A percentile compares a stretch with the other conserved stretches of the same genome.
Conservation (phyloP, 306 rosid species). For the Pyrus pyrifolia region DNA sequence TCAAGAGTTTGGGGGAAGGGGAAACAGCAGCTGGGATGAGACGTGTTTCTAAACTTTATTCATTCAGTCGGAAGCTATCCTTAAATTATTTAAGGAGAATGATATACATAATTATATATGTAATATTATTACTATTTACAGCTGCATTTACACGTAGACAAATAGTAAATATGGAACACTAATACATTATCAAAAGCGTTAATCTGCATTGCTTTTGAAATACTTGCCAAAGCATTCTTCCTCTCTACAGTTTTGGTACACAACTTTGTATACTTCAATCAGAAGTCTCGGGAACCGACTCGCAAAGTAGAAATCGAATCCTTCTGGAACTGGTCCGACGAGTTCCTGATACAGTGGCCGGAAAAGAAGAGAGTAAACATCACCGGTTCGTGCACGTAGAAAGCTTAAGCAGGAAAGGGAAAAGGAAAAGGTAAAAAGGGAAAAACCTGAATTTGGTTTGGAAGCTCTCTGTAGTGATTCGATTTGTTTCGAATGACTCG, state of each 20-base stretch:
- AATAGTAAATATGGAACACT: background rate
- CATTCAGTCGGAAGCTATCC: no score
- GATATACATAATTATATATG: no score
- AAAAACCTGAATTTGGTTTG: slow-evolving; percentile 70
- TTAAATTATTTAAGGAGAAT: no score
- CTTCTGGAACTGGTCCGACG: slow-evolving; percentile 34
- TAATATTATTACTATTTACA: background rate
- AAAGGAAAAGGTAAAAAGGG: slow-evolving; percentile 2
- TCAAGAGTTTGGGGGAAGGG: no score
- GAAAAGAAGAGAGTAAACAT: background rate
- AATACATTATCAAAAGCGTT: background rate
- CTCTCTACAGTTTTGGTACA: slow-evolving; percentile 17
- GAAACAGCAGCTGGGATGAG: no score
- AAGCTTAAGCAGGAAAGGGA: background rate
- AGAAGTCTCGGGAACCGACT: slow-evolving; percentile 39
- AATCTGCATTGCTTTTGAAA: slow-evolving; percentile 17
- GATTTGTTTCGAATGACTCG: slow-evolving; percentile 81
- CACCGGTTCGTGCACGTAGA: background rate
- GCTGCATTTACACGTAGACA: background rate
- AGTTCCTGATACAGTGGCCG: slow-evolving; percentile 27
- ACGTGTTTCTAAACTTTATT: no score
- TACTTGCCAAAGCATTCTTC: slow-evolving; percentile 35
- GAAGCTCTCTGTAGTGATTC: slow-evolving; percentile 79
- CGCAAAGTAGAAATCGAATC: slow-evolving; percentile 39
- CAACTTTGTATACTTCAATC: slow-evolving; percentile 39